Base-by-base conservation (phyloP, 192 early-diverging fungal species). In the Spizellomyces punctatus region DNA sequence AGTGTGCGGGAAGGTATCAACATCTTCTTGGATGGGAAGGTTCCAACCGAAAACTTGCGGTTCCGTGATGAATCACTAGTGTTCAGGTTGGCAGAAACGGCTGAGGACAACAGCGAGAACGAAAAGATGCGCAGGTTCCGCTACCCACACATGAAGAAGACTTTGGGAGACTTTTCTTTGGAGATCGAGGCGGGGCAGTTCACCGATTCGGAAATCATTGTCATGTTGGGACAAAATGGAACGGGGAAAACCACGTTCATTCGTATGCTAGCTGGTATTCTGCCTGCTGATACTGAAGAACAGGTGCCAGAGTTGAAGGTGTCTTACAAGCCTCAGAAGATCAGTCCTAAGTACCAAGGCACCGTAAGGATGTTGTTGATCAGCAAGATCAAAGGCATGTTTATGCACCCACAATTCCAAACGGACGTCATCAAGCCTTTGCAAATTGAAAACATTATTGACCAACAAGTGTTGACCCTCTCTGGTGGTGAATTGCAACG, bases 401-500 rank as follows among this genome's bases (percentile, higher is more conserved):
- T 96, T 79, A 86, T 92, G 86, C 87, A 95, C 78, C 89, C 94
- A 77, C 94, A 97, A 79, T 98, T 98, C 92, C 90, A 96, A 79
- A 92, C 94, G 6, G 94, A 98, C 77, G 96, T 98, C 41, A 83
- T 94, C 60, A 97, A 97, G 86, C 96, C 96, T 12, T 78, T 98
- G 75, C 83, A 90, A 64, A 94, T 97, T 70, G 96, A 98, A 41
- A 86, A 83, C 75, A 92, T 98, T 73, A 88, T 98, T 66, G 96
- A 98, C 81, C 91, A 97, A 75, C 86, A 91, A 52, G 93, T 95
- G 5, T 65, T 54, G 60, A 85, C 76, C 63, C 85, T 98, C 75
- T 98, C 96, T 66, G 96, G 95, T 82, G 95, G 95, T 90, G 95
- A 98, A 88, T 88, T 98, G 91, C 96, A 98, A 85, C 95, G 96